phyloP scores from a whole-genome alignment of 2,329 filamentous ascomycete species.

The Curvularia eragrostidis region DNA sequence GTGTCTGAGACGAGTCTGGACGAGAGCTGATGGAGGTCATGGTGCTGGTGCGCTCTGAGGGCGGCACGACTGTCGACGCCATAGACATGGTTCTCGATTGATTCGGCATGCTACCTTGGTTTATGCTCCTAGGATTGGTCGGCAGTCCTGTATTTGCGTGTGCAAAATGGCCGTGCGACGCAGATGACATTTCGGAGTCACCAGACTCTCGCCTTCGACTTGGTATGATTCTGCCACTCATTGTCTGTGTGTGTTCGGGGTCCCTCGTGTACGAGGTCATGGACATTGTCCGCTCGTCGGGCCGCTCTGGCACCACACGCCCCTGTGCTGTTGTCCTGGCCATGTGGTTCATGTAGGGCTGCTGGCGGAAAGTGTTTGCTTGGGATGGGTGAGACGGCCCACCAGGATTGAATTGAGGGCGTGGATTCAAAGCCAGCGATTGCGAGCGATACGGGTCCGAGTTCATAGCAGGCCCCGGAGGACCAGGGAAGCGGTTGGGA shows the following conservation, averaged over 20 bases:
- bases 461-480: constrained; percentile 73
- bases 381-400: constrained; percentile 58
- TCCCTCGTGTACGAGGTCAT: constrained; percentile 85
- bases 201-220: constrained; percentile 69
- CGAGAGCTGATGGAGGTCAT: constrained; percentile 57
- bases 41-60: constrained; percentile 67
- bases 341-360: constrained; percentile 71
- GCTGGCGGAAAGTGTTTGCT: constrained; percentile 78
- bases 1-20: constrained; percentile 47
- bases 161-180: constrained; percentile 30
- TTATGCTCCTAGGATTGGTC: constrained; percentile 43
- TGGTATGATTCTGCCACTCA: constrained; percentile 90
- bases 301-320: constrained; percentile 86
- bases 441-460: constrained; percentile 90
- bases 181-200: constrained; percentile 33
- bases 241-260: constrained; percentile 81
- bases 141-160: constrained; percentile 38
- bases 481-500: constrained; percentile 61
- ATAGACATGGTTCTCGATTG: constrained; percentile 83
- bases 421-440: constrained; percentile 79
- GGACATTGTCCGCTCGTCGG: constrained; percentile 94
- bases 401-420: constrained; percentile 72
- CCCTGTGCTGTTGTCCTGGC: constrained; percentile 90
- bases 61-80: constrained; percentile 79
- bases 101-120: constrained; percentile 45